Evolutionary conservation across 768 basidiomycete species (phyloP).

Genomic region (Mycena polygramma): DNA sequence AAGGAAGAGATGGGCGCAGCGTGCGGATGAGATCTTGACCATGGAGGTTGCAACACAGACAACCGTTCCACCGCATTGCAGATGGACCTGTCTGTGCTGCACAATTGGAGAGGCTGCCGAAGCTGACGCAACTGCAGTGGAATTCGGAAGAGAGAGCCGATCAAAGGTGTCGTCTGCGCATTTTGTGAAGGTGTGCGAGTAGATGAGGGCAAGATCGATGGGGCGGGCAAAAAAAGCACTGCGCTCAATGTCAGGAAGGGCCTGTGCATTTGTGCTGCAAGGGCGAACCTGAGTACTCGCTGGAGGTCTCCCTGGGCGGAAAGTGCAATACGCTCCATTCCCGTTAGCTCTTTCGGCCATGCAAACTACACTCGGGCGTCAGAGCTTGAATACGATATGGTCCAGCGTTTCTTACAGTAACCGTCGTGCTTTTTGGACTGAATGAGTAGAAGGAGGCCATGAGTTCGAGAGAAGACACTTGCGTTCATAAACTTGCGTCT

Average conservation of each 20-base stretch:
- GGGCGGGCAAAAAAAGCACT: slow-evolving; percentile 77
- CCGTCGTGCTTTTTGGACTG: slow-evolving; percentile 59
- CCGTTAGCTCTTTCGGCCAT: slow-evolving; percentile 66
- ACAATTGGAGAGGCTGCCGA: slow-evolving; percentile 65
- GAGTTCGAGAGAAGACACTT: too few relatives aligned
- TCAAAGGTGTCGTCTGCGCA: slow-evolving; percentile 41
- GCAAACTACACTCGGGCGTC: slow-evolving; percentile 53
- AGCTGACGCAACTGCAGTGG: slow-evolving; percentile 53
- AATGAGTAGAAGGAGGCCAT: slow-evolving; percentile 55
- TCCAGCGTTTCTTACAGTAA: slow-evolving; percentile 48
- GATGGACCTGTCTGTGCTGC: slow-evolving; percentile 75
- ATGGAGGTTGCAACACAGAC: slow-evolving; percentile 77
- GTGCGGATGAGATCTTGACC: slow-evolving; percentile 69
- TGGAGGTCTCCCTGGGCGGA: slow-evolving; percentile 81
- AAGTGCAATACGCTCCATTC: slow-evolving; percentile 76
- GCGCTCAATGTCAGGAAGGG: slow-evolving; percentile 1
- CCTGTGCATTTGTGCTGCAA: neutral
- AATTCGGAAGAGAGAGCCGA: slow-evolving; percentile 52
- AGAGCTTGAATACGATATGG: slow-evolving; percentile 8
- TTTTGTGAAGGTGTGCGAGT: slow-evolving; percentile 60
- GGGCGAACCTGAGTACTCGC: slow-evolving; percentile 71
- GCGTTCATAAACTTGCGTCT: too few relatives aligned
- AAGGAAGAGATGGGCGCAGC: slow-evolving; percentile 72
- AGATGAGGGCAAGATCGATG: slow-evolving; percentile 70
- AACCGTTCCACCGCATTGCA: slow-evolving; percentile 65